Base-by-base conservation (phyloP, 768 basidiomycete species). In the Rossbeevera mucosa region DNA sequence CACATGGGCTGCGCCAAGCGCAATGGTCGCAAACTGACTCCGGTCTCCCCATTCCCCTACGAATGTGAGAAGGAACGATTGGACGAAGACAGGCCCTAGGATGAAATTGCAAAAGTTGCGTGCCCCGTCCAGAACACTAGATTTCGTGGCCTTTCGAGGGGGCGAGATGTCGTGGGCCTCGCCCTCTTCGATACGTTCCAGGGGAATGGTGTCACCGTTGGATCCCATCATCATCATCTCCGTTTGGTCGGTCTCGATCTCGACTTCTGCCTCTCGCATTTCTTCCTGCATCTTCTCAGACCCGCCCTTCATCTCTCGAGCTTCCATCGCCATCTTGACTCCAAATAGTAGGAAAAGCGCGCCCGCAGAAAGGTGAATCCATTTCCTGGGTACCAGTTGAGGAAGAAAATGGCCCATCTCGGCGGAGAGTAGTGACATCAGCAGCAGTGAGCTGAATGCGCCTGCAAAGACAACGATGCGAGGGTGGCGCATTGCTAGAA, bases 31-130 rank as follows among this genome's bases (percentile, higher is more conserved):
- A 61, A 98, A 92, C 73, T 99, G 95, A 64, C 92, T 95, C 48
- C 95, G 74, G 72, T 98, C 96, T 0, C 96, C 95, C 96, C 96
- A 98, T 72, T 99, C 96, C 9, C 94, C 96, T n/a, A 99, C 76
- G 71, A 97, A 97, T 0, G 95, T 98, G 54, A 99, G 76, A 28
- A 95, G 74, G 63, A 99, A 97, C 0, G 92, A 83, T 69, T 99
- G 94, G 2, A 94, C 93, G 64, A 97, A 95, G 2, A 96, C 91
- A 0, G 95, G 95, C 0, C 91, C 93, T 18, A 97, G 72, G 58
- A 94, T 69, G 16, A 94, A 72, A 61, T 83, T 85, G 66, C 82
- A 87, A 61, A 93, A 85, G 66, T 94, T 94, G 60, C 91, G 79
- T 5, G 81, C 73, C 8, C 92, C 86, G 18, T 94, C 87, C 16